Percentiles rank a stretch among this genome's conserved stretches.
These are phyloP conservation scores for Silene coronaria DNA, from an alignment of 179 eudicot species.

Conservation along the genomic window DNA sequence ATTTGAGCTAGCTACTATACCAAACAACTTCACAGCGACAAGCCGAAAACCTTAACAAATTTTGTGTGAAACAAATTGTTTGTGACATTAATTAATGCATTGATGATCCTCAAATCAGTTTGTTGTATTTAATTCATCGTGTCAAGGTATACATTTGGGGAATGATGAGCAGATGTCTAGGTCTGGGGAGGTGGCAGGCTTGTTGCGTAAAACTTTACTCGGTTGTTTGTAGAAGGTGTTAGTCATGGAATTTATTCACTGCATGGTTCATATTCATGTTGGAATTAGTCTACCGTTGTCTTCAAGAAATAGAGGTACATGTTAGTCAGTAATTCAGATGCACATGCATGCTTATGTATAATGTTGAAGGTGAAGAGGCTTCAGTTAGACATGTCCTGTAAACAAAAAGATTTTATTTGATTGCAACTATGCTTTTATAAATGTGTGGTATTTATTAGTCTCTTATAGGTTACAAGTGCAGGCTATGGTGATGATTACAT, in stretches of 20 bases:
- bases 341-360: background rate
- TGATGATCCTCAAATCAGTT: background rate
- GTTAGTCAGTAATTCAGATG: background rate
- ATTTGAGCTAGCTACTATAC: too few relatives aligned
- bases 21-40: too few relatives aligned
- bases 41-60: background rate
- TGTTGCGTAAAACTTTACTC: too few relatives aligned
- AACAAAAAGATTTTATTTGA: background rate
- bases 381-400: background rate
- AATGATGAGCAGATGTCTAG: too few relatives aligned
- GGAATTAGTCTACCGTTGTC: background rate
- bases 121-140: too few relatives aligned
- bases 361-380: background rate
- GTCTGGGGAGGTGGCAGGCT: too few relatives aligned
- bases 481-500: slow-evolving; percentile 68
- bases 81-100: background rate
- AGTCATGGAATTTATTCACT: background rate
- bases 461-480: slow-evolving; percentile 74
- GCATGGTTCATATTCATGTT: background rate
- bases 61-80: background rate
- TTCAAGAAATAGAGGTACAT: background rate
- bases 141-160: too few relatives aligned
- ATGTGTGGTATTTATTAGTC: slow-evolving; percentile 6
- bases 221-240: background rate
- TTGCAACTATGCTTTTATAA: slow-evolving; percentile 6